Percentiles rank a stretch among this genome's conserved stretches.
phyloP scores from a whole-genome alignment of 352 stramenopile genomes.

The Phytophthora cryptogea region DNA sequence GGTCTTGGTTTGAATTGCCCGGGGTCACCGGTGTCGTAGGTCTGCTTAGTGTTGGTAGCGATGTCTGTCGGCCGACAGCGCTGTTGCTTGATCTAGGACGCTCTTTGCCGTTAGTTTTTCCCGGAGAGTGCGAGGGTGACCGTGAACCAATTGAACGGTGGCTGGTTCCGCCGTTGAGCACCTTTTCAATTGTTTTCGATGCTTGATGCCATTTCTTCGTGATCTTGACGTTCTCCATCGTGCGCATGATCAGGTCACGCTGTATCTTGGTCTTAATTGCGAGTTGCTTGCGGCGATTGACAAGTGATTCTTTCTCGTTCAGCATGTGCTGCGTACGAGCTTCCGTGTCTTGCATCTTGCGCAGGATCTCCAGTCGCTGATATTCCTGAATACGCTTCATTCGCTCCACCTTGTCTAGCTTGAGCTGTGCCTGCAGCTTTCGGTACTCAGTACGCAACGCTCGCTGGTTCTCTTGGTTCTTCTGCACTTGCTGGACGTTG shows the following conservation, averaged over 20 bases:
- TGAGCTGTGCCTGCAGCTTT: slow-evolving; percentile 78
- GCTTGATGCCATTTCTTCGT: slow-evolving; percentile 88
- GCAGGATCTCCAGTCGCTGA: slow-evolving; percentile 88
- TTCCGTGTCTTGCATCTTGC: slow-evolving; percentile 87
- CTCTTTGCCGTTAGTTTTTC: slow-evolving; percentile 35
- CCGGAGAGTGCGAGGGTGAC: slow-evolving; percentile 49
- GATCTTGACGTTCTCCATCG: slow-evolving; percentile 90
- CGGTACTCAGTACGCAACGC: slow-evolving; percentile 86
- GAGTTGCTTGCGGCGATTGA: slow-evolving; percentile 78
- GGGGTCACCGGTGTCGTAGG: slow-evolving; percentile 32
- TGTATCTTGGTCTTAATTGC: slow-evolving; percentile 88
- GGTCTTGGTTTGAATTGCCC: slow-evolving; percentile 5
- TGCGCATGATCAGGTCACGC: slow-evolving; percentile 86
- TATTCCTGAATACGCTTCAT: slow-evolving; percentile 93
- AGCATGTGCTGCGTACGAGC: slow-evolving; percentile 83
- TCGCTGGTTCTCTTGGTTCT: slow-evolving; percentile 74
- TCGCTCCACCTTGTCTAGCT: slow-evolving; percentile 92
- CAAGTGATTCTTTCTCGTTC: slow-evolving; percentile 78
- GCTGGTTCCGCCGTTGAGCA: slow-evolving; percentile 48
- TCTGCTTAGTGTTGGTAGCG: slow-evolving; percentile 39
- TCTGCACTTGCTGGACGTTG: slow-evolving; percentile 72
- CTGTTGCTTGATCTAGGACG: slow-evolving; percentile 66
- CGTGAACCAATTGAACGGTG: slow-evolving; percentile 34
- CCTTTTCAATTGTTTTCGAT: slow-evolving; percentile 78
- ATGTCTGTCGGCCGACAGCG: slow-evolving; percentile 43